Base-by-base conservation (phyloP, 805 yeast species). In the Yamadazyma tumulicola region DNA sequence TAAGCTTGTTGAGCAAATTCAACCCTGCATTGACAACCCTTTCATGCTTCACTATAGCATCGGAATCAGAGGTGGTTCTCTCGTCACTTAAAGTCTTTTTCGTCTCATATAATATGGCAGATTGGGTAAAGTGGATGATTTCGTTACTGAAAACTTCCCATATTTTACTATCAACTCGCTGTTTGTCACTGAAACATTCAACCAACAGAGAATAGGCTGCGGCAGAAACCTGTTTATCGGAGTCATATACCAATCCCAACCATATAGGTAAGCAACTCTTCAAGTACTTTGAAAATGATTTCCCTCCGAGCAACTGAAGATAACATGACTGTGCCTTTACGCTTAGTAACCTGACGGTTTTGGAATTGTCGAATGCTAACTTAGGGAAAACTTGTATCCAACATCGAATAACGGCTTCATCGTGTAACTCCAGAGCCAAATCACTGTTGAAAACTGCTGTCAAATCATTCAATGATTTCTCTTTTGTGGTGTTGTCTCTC, bases 381-480 rank as follows among this genome's bases (percentile, higher is more conserved):
- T 87, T 85, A 0, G 96, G 82, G 49, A 85, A 91, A 14, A 86
- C 45, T 55, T 87, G 95, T 29, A 85, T 69, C 95, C 86, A 85
- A 23, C 79, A 72, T 33, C 67, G 69, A n/a, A 72, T 55, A 13
- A 73, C 70, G 17, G 75, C 47, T 34, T 79, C 84, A 42, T 81
- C 80, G 2, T 55, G 47, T 28, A 16, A 16, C 34, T 79, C 83
- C 41, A 81, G 80, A 6, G 37, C 24, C 4, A 42, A 22, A 1
- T 43, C 39, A 4, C 47, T 39, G 20, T 53, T 39, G 3, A 67
- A 47, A 19, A 82, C 52, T 6, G 41, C 41, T 20, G 52, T 37
- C 29, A 66, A 49, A 26, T 84, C 94, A 5, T 45, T 52, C 17
- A 87, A 62, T 1, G 93, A 87, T 52, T 81, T 85, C 47, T 86